Percentiles rank a stretch among this genome's conserved stretches.
phyloP scores from a whole-genome alignment of 345 rosid genomes.

The Hibiscus mutabilis region DNA sequence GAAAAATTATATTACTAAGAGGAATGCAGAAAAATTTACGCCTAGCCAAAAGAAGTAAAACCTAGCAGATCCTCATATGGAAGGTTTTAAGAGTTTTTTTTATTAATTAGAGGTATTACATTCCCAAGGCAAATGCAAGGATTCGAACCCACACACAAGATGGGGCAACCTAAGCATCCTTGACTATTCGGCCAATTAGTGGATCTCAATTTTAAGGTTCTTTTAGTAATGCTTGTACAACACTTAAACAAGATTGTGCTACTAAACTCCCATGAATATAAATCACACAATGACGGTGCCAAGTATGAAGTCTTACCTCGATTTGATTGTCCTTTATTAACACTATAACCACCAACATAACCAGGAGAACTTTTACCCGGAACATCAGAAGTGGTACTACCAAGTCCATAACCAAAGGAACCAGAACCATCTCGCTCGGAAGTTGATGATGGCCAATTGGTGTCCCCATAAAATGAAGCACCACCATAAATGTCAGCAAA shows the following conservation, averaged over 20 bases:
- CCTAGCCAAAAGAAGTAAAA: too few relatives aligned
- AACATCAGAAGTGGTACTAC: slow-evolving; percentile 43
- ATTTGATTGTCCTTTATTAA: slow-evolving; percentile 66
- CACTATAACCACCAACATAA: slow-evolving; percentile 58
- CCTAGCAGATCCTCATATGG: background rate
- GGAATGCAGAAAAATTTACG: too few relatives aligned
- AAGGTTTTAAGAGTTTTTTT: background rate
- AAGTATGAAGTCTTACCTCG: slow-evolving; percentile 42
- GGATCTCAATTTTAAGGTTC: background rate
- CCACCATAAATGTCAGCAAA: slow-evolving; percentile 38
- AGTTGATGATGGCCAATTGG: slow-evolving; percentile 48
- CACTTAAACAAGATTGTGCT: background rate
- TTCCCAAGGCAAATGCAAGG: too few relatives aligned
- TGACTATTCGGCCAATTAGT: too few relatives aligned
- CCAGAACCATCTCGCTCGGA: slow-evolving; percentile 35
- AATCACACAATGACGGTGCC: background rate
- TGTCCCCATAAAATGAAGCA: slow-evolving; percentile 47
- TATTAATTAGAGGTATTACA: too few relatives aligned
- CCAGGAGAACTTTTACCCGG: slow-evolving; percentile 54
- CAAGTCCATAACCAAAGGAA: slow-evolving; percentile 26
- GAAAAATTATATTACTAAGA: too few relatives aligned
- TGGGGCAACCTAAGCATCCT: too few relatives aligned
- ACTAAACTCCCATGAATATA: background rate
- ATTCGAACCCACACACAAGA: too few relatives aligned
- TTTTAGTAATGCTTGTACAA: background rate